Base-by-base conservation (phyloP, 1,284 basidiomycete genomes). In the Papiliotrema flavescens region DNA sequence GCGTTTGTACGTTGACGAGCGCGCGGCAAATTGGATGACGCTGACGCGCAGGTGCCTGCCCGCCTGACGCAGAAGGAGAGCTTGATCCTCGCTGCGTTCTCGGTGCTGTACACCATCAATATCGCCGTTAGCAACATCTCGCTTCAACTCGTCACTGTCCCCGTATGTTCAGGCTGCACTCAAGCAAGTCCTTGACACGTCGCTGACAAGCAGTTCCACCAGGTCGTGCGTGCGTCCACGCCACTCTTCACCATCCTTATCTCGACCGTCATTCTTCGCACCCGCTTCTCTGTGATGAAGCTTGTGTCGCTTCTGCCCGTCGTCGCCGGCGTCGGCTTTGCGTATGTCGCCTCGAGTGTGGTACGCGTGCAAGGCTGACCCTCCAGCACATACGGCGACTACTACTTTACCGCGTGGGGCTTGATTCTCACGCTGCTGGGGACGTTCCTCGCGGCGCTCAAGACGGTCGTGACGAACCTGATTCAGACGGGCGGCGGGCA, bases 91-190 rank as follows among this genome's bases (percentile, higher is more conserved):
- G 73, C 83, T 17, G 82, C 84, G 1, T 97, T 95, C 77, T 93
- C 90, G 59, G 79, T 87, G 9, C 80, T 96, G 0, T 96, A 95
- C 74, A 88, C 92, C 6, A 78, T 93, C 70, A 96, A 97, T 69
- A 94, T 97, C 64, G 87, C 87, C 23, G 87, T 95, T 47, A 93
- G 89, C 78, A 96, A 97, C 74, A 78, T 91, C 20, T 92, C 89
- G 1, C 79, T 96, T 20, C 76, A 88, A 60, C 80, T 96, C 24
- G 93, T 96, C 45, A 92, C 92, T 9, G 85, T 96, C 4, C 92
- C 93, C 1, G 90, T 92, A 59, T 66, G 89, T 84, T 3, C 3
- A 9, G 26, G 14, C 26, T 11, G n/a, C 15, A 37, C 5, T 23
- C 19, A 15, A 14, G 13, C 17, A 15, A 24, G 19, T 13, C 22